Percentiles rank a stretch among this genome's conserved stretches.
These are phyloP conservation scores for Clonostachys rhizophaga DNA, from an alignment of 2,329 filamentous ascomycete species.

Conservation along the genomic window DNA sequence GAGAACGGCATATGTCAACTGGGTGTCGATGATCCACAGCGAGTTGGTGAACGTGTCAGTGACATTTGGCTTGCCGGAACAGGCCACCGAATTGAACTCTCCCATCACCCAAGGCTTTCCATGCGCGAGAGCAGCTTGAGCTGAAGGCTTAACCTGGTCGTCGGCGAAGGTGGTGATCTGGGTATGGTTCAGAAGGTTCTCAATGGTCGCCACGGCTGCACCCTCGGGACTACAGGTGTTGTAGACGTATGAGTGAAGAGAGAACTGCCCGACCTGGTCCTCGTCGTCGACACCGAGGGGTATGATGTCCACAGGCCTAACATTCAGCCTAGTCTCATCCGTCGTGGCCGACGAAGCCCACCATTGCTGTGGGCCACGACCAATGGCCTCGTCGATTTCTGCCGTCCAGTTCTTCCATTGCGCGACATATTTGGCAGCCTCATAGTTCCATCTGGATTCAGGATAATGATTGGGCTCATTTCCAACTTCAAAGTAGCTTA, in stretches of 20 bases:
- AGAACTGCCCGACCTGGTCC: constrained; percentile 8
- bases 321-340: constrained; percentile 7
- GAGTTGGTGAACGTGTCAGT: constrained; percentile 32
- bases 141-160: too few species aligned
- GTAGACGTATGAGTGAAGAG: constrained; percentile 6
- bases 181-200: too few species aligned
- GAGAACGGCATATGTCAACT: constrained; percentile 27
- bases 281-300: constrained; percentile 8
- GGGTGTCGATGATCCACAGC: constrained; percentile 28
- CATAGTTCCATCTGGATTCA: constrained; percentile 5
- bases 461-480: constrained; percentile 10
- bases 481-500: constrained; percentile 9
- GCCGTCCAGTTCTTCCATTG: background rate
- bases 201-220: too few species aligned
- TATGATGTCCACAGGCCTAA: constrained; percentile 8
- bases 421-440: constrained; percentile 5
- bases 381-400: constrained; percentile 2
- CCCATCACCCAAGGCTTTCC: constrained; percentile 18
- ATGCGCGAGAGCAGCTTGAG: background rate
- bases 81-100: constrained; percentile 33
- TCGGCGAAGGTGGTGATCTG: too few species aligned
- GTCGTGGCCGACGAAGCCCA: constrained; percentile 11
- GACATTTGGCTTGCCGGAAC: constrained; percentile 28
- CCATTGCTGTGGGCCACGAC: constrained; percentile 2
- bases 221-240: background rate